A percentile compares a stretch with the other conserved stretches of the same genome.
These are phyloP conservation scores for Plectosphaerella sp. DNA, from an alignment of 2,329 filamentous ascomycete species.

Conservation along the genomic window DNA sequence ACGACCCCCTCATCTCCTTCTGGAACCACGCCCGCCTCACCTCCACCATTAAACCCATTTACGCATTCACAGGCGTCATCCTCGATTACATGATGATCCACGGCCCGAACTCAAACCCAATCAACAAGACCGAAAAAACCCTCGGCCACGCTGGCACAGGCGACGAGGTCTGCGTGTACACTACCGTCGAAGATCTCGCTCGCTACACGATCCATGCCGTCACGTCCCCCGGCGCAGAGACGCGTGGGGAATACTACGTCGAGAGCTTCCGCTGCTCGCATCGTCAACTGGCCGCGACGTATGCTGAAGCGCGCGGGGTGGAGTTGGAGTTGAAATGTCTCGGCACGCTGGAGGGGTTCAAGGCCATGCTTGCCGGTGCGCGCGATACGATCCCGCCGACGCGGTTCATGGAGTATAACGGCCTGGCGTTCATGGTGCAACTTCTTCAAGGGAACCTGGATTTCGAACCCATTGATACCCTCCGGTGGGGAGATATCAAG, in stretches of 20 bases:
- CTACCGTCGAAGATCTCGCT: too few species aligned
- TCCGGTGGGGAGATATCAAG: too few species aligned
- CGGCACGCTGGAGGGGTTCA: neutral
- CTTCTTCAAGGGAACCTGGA: too few species aligned
- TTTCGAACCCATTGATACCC: too few species aligned
- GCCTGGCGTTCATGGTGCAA: neutral
- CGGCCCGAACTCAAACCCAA: too few species aligned
- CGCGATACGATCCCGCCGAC: neutral
- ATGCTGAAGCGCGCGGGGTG: too few species aligned
- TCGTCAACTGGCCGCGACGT: too few species aligned
- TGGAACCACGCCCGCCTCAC: slow-evolving; percentile 17
- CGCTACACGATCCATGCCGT: too few species aligned
- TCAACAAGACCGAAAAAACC: too few species aligned
- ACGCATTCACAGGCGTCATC: slow-evolving; percentile 20
- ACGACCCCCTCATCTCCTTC: slow-evolving; percentile 25
- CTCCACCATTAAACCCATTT: slow-evolving; percentile 18
- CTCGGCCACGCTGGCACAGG: too few species aligned
- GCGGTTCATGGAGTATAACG: neutral
- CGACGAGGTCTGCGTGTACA: too few species aligned
- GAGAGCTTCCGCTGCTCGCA: neutral
- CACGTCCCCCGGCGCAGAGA: neutral
- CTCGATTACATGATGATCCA: too few species aligned
- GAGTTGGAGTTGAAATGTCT: neutral
- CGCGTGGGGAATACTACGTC: neutral
- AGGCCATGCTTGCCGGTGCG: neutral